These are phyloP conservation scores for Pezicula carpinea DNA, from an alignment of 2,329 filamentous ascomycete species.

Conservation along the genomic window DNA sequence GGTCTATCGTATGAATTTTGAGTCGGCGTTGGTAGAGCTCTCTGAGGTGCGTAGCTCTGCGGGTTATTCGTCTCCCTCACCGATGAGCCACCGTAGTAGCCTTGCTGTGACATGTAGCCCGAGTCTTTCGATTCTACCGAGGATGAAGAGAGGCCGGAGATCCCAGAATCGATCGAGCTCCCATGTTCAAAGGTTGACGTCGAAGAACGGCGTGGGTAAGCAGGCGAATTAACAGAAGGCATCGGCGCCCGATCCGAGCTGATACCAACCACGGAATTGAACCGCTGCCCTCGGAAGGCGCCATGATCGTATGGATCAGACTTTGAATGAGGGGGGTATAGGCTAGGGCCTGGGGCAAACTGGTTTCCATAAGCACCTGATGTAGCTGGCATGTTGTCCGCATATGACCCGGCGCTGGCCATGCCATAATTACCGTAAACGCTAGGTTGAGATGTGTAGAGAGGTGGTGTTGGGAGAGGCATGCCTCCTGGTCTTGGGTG, in stretches of 20 bases:
- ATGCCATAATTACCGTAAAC: constrained; percentile 19
- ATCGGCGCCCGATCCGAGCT: constrained; percentile 17
- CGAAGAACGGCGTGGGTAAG: constrained; percentile 19
- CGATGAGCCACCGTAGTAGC: constrained; percentile 8
- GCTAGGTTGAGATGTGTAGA: constrained; percentile 10
- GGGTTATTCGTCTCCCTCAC: constrained; percentile 14
- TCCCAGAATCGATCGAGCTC: constrained; percentile 18
- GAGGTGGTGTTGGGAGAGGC: constrained; percentile 23
- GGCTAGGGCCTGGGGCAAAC: constrained; percentile 15
- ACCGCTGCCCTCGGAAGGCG: constrained; percentile 19
- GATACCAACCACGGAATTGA: constrained; percentile 20
- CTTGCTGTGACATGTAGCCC: constrained; percentile 22
- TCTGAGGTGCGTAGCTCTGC: constrained; percentile 16
- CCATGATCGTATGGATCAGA: constrained; percentile 19
- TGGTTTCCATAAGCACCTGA: constrained; percentile 14
- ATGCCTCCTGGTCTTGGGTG: constrained; percentile 8
- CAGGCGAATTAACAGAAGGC: constrained; percentile 14
- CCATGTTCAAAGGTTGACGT: constrained; percentile 15
- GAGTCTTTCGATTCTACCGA: constrained; percentile 23
- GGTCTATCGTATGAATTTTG: constrained; percentile 17
- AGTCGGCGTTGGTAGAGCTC: constrained; percentile 20
- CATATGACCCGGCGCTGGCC: constrained; percentile 13
- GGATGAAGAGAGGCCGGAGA: constrained; percentile 18
- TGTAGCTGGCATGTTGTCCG: constrained; percentile 12
- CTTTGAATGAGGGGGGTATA: constrained; percentile 19